These are phyloP conservation scores for Peltaster fructicola DNA, from an alignment of 2,329 filamentous ascomycete species.

Conservation along the genomic window DNA sequence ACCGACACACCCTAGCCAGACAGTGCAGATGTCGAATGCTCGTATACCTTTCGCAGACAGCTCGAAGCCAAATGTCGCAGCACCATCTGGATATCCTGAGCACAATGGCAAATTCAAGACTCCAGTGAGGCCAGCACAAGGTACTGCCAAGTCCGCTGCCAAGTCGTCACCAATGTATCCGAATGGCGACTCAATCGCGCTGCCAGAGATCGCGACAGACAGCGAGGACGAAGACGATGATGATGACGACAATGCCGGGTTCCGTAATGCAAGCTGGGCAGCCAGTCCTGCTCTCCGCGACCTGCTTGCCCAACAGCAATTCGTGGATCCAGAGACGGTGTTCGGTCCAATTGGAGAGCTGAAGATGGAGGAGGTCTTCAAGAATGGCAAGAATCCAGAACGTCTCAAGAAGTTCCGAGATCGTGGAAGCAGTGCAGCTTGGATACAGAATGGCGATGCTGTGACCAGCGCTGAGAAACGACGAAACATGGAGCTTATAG, in stretches of 20 bases:
- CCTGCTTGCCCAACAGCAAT: conserved; percentile 65
- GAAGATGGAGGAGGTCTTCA: conserved; percentile 94
- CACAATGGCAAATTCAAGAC: conserved; percentile 40
- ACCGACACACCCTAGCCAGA: conserved; percentile 53
- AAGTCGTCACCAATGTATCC: conserved; percentile 74
- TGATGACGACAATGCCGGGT: conserved; percentile 28
- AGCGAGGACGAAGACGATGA: conserved; percentile 67
- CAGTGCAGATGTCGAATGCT: conserved; percentile 76
- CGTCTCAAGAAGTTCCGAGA: conserved; percentile 74
- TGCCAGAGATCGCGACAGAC: conserved; percentile 91
- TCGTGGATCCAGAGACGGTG: conserved; percentile 64
- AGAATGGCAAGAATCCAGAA: conserved; percentile 55
- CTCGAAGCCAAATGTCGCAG: conserved; percentile 28
- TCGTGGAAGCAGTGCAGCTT: conserved; percentile 86
- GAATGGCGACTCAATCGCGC: conserved; percentile 74
- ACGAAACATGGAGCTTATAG: conserved; percentile 61
- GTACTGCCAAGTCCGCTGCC: conserved; percentile 22
- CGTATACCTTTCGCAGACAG: conserved; percentile 75
- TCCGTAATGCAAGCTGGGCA: conserved; percentile 65
- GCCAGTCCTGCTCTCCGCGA: conserved; percentile 67
- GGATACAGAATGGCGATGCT: conserved; percentile 54
- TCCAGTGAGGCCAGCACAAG: conserved; percentile 39
- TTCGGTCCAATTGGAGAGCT: conserved; percentile 80
- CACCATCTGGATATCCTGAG: conserved; percentile 16
- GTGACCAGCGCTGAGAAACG: conserved; percentile 78